Base-by-base conservation (phyloP, 2,329 filamentous ascomycete species). In the Ciborinia camelliae region DNA sequence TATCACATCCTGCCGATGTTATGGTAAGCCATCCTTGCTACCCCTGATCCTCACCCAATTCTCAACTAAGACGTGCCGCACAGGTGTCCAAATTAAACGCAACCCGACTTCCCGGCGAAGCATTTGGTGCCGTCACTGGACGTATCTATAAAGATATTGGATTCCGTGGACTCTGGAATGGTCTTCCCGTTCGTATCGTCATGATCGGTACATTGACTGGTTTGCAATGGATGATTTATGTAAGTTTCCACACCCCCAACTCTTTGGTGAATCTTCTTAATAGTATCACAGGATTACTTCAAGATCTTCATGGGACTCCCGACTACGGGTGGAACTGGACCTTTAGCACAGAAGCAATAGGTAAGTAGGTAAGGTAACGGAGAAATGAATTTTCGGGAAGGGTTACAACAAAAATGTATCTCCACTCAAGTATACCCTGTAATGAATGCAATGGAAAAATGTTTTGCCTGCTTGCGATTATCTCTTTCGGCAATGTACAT, bases 141-240 rank as follows among this genome's bases (percentile, higher is more conserved):
- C 85, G 92, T 52, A 95, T 97, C 73, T 96, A 96, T 80, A 85
- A 83, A 73, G 90, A 96, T 45, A 95, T 96, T 73, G 92, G 92
- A 39, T 96, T 97, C 77, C 72, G 72, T 20, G 93, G 93, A n/a
- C 83, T 97, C 35, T 97, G 93, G 93, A 96, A 96, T 74, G 93
- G 93, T 10, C 79, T 97, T 52, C 89, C 90, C 0, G 90, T 96
- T 58, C 80, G 87, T 72, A 97, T 97, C 73, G 87, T 64, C 9
- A 64, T 64, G 62, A 72, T 73, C 48, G 77, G 77, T 35, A 82
- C 80, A 0, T 71, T 82, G 70, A 96, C 91, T 26, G 91, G 90
- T 66, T 80, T 96, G 67, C 92, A 97, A 80, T 97, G 92, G 92
- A 91, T 96, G 88, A 95, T 93, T 76, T 95, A 93, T 79, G 89